Evolutionary conservation across 305 asterid genomes (phyloP), one percentile per base, ranked within the genome.

Genomic region (Ilex paraguariensis): DNA sequence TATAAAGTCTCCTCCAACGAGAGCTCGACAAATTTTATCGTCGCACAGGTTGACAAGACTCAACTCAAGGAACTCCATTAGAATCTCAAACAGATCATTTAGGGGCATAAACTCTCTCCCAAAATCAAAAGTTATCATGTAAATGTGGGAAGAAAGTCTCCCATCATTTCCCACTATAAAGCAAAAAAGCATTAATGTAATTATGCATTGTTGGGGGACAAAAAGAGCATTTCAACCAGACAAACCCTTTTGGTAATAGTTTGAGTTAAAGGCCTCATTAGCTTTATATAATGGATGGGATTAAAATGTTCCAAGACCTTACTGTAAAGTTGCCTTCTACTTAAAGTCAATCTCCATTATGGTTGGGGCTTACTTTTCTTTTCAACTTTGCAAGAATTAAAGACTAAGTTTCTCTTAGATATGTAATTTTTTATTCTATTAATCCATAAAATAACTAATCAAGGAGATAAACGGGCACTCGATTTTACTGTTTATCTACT

Each of bases 91-190:
- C 49, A 62, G 52, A 58, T 56, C 50, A 68, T 30, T 68, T 62
- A 52, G 46, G 71, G 69, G 62, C 67, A 73, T 57, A 70, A 66
- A 13, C 69, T 55, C 75, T 61, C 72, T 21, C 71, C 63, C 69
- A 36, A 70, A 32, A 36, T 54, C 57, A 74, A 67, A 65, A 53
- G 66, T 42, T 69, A 76, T 72, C 73, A 46, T 80, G 74, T 83
- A 56, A 57, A 17, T 77, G 76, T 57, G 82, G 72, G 75, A 80
- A 65, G 75, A 84, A 76, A 81, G 74, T 63, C 55, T 64, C 59
- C 54, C 74, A 81, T 76, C 70, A 79, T 77, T 75, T 75, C 68
- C 82, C 82, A 80, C 85, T 73, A 76, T 71, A 79, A 81, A 79
- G 77, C 73, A 52, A 67, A 70, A 75, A 21, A 21, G 28, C 28